Evolutionary conservation across 192 early-diverging fungal species (phyloP).

Genomic region (Gigaspora rosea): DNA sequence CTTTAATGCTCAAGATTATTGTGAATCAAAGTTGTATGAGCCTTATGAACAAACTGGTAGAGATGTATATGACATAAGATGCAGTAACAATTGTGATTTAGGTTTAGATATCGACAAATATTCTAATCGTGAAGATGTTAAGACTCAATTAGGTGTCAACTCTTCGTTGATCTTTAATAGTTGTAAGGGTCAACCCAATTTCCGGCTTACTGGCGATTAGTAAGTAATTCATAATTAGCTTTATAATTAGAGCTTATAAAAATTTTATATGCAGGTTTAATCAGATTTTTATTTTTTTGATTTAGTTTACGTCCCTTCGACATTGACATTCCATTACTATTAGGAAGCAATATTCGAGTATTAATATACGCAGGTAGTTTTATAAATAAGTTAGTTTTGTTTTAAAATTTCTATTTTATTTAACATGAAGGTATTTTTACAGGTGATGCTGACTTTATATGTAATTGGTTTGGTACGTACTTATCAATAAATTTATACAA

Average conservation of each 20-base stretch:
- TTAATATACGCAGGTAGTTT: conserved; percentile 64
- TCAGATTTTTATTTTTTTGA: too few relatives aligned
- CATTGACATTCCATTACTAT: conserved; percentile 62
- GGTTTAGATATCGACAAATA: conserved; percentile 82
- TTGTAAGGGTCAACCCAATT: conserved; percentile 83
- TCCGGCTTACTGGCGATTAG: conserved; percentile 82
- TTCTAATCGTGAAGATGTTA: conserved; percentile 78
- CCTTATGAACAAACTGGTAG: conserved; percentile 82
- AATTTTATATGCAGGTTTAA: too few relatives aligned
- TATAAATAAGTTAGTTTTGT: too few relatives aligned
- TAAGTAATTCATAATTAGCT: neutral
- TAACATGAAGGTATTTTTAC: neutral
- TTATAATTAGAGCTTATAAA: too few relatives aligned
- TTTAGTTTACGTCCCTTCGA: conserved; percentile 82
- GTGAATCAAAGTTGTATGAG: conserved; percentile 76
- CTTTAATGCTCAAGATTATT: conserved; percentile 81
- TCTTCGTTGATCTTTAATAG: conserved; percentile 60
- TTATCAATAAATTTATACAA: neutral
- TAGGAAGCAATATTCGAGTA: conserved; percentile 47
- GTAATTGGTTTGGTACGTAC: conserved; percentile 73
- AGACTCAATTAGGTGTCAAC: conserved; percentile 72
- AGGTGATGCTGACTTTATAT: conserved; percentile 92
- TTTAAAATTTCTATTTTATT: too few relatives aligned
- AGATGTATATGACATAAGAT: conserved; percentile 94
- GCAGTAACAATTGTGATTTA: conserved; percentile 82